phyloP scores from a whole-genome alignment of 2,329 filamentous ascomycete genomes.

The Aspergillus ruber region DNA sequence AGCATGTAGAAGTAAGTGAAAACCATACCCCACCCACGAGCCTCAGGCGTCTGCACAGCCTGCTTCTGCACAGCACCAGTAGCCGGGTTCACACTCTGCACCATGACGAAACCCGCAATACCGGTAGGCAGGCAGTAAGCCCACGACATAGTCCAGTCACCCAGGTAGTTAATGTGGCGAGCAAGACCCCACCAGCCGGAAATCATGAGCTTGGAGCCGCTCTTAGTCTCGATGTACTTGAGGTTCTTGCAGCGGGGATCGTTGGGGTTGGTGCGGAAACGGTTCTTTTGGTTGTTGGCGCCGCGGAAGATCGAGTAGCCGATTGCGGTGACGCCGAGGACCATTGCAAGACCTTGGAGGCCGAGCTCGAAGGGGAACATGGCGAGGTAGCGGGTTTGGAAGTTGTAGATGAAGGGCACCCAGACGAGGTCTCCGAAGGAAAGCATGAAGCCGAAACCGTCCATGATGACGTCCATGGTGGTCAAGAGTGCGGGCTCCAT shows the following conservation, averaged over 20 bases:
- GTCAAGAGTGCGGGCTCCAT: constrained; percentile 86
- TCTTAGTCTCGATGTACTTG: constrained; percentile 74
- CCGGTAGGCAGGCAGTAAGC: constrained; percentile 83
- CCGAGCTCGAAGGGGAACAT: constrained; percentile 77
- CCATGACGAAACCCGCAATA: constrained; percentile 71
- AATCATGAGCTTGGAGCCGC: constrained; percentile 70
- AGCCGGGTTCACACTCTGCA: constrained; percentile 40
- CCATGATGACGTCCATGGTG: constrained; percentile 87
- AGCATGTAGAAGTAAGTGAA: constrained; percentile 93
- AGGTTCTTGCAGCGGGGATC: constrained; percentile 74
- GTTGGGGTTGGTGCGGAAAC: constrained; percentile 78
- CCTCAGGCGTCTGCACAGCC: constrained; percentile 65
- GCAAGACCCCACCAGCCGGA: constrained; percentile 92
- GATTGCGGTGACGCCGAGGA: constrained; percentile 54
- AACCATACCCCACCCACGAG: constrained; percentile 72
- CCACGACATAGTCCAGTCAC: constrained; percentile 93
- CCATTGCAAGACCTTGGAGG: constrained; percentile 54
- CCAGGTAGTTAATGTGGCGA: constrained; percentile 91
- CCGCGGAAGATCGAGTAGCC: constrained; percentile 91
- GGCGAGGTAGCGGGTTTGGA: constrained; percentile 78
- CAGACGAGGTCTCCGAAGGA: constrained; percentile 87
- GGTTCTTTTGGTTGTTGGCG: constrained; percentile 93
- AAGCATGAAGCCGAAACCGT: constrained; percentile 94
- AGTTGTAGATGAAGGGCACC: constrained; percentile 83
- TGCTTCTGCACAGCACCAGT: constrained; percentile 63